phyloP scores from a whole-genome alignment of 1,139 yeast species.

The Magnusiomyces tetraspermus region DNA sequence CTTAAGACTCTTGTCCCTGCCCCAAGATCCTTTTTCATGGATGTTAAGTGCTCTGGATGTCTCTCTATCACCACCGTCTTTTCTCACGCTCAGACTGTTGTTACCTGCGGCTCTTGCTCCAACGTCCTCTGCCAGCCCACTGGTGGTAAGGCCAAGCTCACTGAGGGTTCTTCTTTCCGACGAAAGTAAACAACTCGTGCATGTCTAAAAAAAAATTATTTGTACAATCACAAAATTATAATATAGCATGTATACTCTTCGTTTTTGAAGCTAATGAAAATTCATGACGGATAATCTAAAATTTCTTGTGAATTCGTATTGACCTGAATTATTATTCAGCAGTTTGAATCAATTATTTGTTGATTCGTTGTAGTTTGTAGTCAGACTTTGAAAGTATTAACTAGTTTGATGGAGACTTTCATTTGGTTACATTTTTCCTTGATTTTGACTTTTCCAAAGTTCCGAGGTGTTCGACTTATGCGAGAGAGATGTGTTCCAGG shows the following conservation, averaged over 20 bases:
- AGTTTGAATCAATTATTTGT: neutral
- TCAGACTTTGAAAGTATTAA: neutral
- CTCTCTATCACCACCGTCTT: conserved; percentile 97
- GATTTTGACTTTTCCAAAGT: no score
- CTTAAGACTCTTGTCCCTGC: conserved; percentile 93
- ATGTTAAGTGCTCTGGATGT: conserved; percentile 99
- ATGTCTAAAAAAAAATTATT: neutral
- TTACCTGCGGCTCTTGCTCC: conserved; percentile 97
- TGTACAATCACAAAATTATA: neutral
- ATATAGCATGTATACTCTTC: neutral
- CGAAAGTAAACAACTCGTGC: conserved; percentile 61
- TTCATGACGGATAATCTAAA: neutral
- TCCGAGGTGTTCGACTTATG: no score
- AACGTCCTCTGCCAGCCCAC: conserved; percentile 98
- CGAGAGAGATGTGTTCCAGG: no score
- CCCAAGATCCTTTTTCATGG: conserved; percentile 99
- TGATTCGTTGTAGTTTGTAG: neutral
- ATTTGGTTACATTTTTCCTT: no score
- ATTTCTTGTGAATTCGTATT: neutral
- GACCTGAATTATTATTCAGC: no score
- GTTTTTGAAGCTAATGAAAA: neutral
- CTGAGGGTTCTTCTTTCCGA: conserved; percentile 99
- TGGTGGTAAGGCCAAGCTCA: conserved; percentile 99
- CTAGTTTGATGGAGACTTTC: neutral
- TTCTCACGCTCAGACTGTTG: conserved; percentile 99